A percentile compares a stretch with the other conserved stretches of the same genome.
Conservation (phyloP, 805 yeast species). For the Myxozyma mucilagina region DNA sequence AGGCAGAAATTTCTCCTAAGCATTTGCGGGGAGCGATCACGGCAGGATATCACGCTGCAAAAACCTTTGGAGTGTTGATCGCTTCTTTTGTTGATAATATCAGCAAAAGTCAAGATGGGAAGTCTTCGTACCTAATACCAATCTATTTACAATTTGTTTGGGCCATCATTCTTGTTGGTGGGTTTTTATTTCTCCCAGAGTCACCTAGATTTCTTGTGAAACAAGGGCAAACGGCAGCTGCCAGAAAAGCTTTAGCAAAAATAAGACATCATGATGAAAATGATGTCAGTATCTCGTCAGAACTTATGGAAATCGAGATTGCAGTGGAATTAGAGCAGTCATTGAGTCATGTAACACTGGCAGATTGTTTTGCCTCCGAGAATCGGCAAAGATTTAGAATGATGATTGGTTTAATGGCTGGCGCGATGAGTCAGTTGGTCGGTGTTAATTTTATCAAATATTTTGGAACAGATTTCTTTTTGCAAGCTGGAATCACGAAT, state of each 20-base stretch:
- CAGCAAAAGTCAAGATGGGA: slow-evolving; percentile 52
- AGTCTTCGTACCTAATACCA: slow-evolving; percentile 72
- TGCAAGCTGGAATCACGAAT: slow-evolving; percentile 58
- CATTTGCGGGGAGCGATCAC: slow-evolving; percentile 79
- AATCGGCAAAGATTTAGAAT: slow-evolving; percentile 40
- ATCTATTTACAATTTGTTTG: slow-evolving; percentile 67
- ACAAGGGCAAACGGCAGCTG: slow-evolving; percentile 56
- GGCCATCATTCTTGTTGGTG: slow-evolving; percentile 57
- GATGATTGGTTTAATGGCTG: slow-evolving; percentile 65
- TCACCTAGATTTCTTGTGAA: slow-evolving; percentile 71
- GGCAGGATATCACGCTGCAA: slow-evolving; percentile 70
- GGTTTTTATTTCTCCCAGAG: slow-evolving; percentile 70
- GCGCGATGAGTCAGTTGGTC: slow-evolving; percentile 85
- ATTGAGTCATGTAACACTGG: slow-evolving; percentile 10
- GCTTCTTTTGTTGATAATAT: slow-evolving; percentile 74
- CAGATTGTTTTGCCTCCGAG: slow-evolving; percentile 36
- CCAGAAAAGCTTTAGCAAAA: slow-evolving; percentile 55
- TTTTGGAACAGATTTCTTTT: slow-evolving; percentile 82
- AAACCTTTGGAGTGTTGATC: slow-evolving; percentile 69
- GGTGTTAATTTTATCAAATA: slow-evolving; percentile 90
- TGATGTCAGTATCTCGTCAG: slow-evolving; percentile 49
- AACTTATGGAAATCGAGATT: slow-evolving; percentile 52
- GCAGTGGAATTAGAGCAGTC: slow-evolving; percentile 48
- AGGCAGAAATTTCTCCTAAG: slow-evolving; percentile 76
- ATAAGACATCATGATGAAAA: slow-evolving; percentile 47